phyloP scores from a whole-genome alignment of 2,329 filamentous ascomycete species.

The Neofusicoccum ribis region DNA sequence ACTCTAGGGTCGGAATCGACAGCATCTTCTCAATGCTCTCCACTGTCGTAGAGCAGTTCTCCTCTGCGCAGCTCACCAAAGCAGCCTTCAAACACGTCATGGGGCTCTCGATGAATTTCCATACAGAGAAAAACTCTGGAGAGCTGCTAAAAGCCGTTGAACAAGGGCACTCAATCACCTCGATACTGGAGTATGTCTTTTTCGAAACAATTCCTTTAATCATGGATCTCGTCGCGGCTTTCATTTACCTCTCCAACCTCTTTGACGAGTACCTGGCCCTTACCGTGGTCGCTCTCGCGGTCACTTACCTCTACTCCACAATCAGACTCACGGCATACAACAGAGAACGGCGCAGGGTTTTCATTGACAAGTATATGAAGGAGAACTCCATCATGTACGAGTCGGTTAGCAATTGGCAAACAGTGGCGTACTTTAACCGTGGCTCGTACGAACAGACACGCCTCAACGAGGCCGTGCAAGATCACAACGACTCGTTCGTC shows the following conservation, averaged over 20 bases:
- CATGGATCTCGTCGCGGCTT: conserved; percentile 61
- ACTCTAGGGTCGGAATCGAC: conserved; percentile 53
- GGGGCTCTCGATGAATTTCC: conserved; percentile 69
- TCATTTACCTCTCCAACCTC: conserved; percentile 60
- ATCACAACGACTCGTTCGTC: conserved; percentile 37
- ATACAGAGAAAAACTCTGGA: conserved; percentile 64
- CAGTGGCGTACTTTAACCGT: conserved; percentile 61
- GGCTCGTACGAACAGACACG: conserved; percentile 54
- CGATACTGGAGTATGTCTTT: conserved; percentile 59
- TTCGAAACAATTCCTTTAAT: conserved; percentile 64
- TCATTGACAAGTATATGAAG: conserved; percentile 47
- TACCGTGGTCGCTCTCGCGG: conserved; percentile 39
- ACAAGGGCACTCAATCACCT: conserved; percentile 61
- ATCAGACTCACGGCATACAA: conserved; percentile 45
- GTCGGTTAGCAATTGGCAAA: conserved; percentile 61
- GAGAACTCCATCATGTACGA: conserved; percentile 59
- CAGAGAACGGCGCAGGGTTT: conserved; percentile 42
- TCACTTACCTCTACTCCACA: conserved; percentile 55
- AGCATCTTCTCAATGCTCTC: conserved; percentile 54
- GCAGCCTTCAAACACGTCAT: conserved; percentile 68
- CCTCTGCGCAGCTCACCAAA: conserved; percentile 59
- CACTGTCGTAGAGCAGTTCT: conserved; percentile 58
- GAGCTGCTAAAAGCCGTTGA: conserved; percentile 66
- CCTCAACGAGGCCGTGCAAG: conserved; percentile 46
- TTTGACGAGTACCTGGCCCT: conserved; percentile 58